A percentile compares a stretch with the other conserved stretches of the same genome.
Evolutionary conservation across 2,329 filamentous ascomycete genomes (phyloP).

Genomic region (Cadophora sp.): DNA sequence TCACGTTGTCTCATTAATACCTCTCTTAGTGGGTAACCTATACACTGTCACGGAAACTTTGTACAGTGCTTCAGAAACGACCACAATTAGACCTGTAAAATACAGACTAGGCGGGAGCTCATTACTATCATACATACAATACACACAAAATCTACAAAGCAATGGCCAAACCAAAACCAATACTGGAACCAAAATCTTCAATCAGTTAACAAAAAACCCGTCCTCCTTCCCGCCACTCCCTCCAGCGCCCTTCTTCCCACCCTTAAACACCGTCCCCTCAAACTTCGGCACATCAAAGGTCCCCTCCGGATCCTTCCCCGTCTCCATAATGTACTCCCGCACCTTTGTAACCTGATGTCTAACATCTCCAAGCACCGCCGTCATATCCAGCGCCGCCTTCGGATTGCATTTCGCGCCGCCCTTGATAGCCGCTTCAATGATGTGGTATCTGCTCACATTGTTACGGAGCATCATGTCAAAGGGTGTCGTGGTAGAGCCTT

Average conservation of each 20-base stretch:
- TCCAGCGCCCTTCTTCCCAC: slow-evolving; percentile 18
- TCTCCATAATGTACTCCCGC: slow-evolving; percentile 57
- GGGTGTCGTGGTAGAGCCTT: slow-evolving; percentile 71
- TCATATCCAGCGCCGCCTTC: slow-evolving; percentile 52
- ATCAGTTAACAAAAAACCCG: slow-evolving; percentile 42
- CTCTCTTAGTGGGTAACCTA: no score
- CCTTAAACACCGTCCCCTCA: slow-evolving; percentile 39
- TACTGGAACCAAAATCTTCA: background rate
- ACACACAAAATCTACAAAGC: background rate
- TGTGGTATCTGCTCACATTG: slow-evolving; percentile 63
- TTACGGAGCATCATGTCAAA: slow-evolving; percentile 76
- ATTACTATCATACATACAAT: background rate
- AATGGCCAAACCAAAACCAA: background rate
- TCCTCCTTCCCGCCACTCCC: slow-evolving; percentile 36
- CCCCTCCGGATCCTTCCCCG: slow-evolving; percentile 60
- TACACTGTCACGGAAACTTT: no score
- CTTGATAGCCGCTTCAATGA: slow-evolving; percentile 60
- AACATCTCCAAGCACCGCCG: slow-evolving; percentile 55
- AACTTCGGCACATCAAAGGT: slow-evolving; percentile 58
- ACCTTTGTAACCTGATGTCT: slow-evolving; percentile 55
- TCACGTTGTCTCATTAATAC: background rate
- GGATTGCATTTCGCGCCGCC: slow-evolving; percentile 56
- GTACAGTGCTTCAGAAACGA: no score
- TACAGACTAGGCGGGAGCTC: no score
- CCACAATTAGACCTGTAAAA: no score